These are phyloP conservation scores for Melampsora larici-populina DNA, from an alignment of 1,284 basidiomycete species.

Conservation along the genomic window DNA sequence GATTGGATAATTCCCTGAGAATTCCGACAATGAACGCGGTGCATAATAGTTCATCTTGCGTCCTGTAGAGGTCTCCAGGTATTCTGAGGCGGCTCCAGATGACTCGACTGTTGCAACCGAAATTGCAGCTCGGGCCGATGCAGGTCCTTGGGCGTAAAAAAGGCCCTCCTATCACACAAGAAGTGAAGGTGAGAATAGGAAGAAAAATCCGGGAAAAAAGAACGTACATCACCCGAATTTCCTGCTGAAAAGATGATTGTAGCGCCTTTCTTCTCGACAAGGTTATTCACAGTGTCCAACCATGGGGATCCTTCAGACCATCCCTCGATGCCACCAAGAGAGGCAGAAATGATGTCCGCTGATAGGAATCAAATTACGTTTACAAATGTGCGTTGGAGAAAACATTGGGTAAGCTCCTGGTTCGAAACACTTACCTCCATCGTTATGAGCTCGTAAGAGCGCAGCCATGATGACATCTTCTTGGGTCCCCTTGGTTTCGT, in stretches of 20 bases:
- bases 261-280: slow-evolving; percentile 17
- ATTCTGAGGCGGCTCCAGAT: neutral
- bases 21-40: slow-evolving; percentile 11
- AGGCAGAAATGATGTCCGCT: slow-evolving; percentile 35
- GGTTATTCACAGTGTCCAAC: slow-evolving; percentile 23
- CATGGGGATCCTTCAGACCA: slow-evolving; percentile 20
- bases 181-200: neutral
- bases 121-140: slow-evolving; percentile 26
- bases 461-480: slow-evolving; percentile 31
- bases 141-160: slow-evolving; percentile 33
- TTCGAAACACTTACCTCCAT: slow-evolving; percentile 18
- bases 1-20: slow-evolving; percentile 10
- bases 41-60: slow-evolving; percentile 11
- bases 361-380: neutral
- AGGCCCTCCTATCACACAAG: slow-evolving; percentile 22
- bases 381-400: neutral
- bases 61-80: slow-evolving; percentile 21
- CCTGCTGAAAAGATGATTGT: slow-evolving; percentile 32
- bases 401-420: neutral
- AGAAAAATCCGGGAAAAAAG: neutral
- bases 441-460: slow-evolving; percentile 26
- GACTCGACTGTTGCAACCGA: slow-evolving; percentile 37
- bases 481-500: neutral
- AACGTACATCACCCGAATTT: slow-evolving; percentile 30
- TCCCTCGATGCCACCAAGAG: slow-evolving; percentile 24